Conservation (phyloP, 2,329 filamentous ascomycete species). For the Waltergamsia citrina region DNA sequence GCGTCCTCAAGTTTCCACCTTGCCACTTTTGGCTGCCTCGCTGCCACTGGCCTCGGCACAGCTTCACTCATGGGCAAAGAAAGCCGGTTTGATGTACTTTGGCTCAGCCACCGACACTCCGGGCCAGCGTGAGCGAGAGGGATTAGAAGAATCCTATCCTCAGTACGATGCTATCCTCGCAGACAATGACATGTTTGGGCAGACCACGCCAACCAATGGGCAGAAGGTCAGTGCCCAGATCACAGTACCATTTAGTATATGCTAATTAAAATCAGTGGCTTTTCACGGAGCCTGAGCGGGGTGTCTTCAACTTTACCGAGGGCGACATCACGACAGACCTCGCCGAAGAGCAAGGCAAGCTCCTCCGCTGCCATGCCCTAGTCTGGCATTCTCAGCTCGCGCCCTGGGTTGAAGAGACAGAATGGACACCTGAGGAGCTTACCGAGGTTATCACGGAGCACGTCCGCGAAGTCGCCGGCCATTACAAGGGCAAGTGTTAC, state of each 20-base stretch:
- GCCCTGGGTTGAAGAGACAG: slow-evolving; percentile 15
- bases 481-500: slow-evolving; percentile 52
- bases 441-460: slow-evolving; percentile 41
- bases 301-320: slow-evolving; percentile 50
- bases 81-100: slow-evolving; percentile 48
- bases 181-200: slow-evolving; percentile 47
- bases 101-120: slow-evolving; percentile 50
- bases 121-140: slow-evolving; percentile 27
- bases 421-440: slow-evolving; percentile 50
- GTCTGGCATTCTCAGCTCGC: slow-evolving; percentile 32
- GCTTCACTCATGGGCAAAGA: slow-evolving; percentile 38
- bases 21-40: slow-evolving; percentile 16
- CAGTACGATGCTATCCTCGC: slow-evolving; percentile 44
- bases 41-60: slow-evolving; percentile 21
- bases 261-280: slow-evolving; percentile 32
- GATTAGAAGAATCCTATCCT: slow-evolving; percentile 37
- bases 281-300: slow-evolving; percentile 46
- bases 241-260: not conserved
- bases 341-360: slow-evolving; percentile 28
- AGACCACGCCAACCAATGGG: slow-evolving; percentile 51
- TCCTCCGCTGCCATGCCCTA: slow-evolving; percentile 52
- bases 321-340: slow-evolving; percentile 40
- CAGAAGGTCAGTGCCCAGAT: slow-evolving; percentile 37
- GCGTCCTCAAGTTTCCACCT: not conserved
- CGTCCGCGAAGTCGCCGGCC: slow-evolving; percentile 45